phyloP scores from a whole-genome alignment of 257 asterid genomes.

The Ilex asprella region DNA sequence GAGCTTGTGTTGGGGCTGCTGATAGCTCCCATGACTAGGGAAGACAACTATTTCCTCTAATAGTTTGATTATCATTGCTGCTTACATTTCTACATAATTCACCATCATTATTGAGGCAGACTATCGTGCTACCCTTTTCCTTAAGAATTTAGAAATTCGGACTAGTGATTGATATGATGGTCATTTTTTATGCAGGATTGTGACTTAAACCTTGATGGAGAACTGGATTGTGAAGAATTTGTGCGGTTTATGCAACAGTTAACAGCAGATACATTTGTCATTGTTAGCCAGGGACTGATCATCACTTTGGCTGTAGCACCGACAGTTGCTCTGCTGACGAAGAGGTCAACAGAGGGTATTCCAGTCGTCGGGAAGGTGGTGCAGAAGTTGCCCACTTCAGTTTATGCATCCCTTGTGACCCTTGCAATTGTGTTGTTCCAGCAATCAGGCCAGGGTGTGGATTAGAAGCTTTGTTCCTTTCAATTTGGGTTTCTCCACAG shows the following conservation, averaged over 20 bases:
- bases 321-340: constrained; percentile 72
- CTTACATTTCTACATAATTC: too few relatives aligned
- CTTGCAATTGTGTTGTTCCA: constrained; percentile 60
- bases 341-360: constrained; percentile 72
- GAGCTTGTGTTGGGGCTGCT: too few relatives aligned
- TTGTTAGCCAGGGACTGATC: constrained; percentile 70
- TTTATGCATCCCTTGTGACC: constrained; percentile 78
- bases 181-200: constrained; percentile 40
- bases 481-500: background rate
- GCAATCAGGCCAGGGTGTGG: constrained; percentile 36
- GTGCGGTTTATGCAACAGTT: constrained; percentile 44
- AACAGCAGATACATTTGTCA: constrained; percentile 61
- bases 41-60: too few relatives aligned
- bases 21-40: too few relatives aligned
- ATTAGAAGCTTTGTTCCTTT: constrained; percentile 16
- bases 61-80: too few relatives aligned
- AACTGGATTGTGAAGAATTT: constrained; percentile 69
- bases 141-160: too few relatives aligned
- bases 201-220: constrained; percentile 79
- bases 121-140: too few relatives aligned
- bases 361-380: constrained; percentile 79
- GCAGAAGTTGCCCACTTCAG: constrained; percentile 67
- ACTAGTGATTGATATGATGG: too few relatives aligned
- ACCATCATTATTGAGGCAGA: too few relatives aligned
- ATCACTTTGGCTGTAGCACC: constrained; percentile 83